A percentile compares a stretch with the other conserved stretches of the same genome.
These are phyloP conservation scores for Botryotinia convoluta DNA, from an alignment of 2,329 filamentous ascomycete species.

Conservation along the genomic window DNA sequence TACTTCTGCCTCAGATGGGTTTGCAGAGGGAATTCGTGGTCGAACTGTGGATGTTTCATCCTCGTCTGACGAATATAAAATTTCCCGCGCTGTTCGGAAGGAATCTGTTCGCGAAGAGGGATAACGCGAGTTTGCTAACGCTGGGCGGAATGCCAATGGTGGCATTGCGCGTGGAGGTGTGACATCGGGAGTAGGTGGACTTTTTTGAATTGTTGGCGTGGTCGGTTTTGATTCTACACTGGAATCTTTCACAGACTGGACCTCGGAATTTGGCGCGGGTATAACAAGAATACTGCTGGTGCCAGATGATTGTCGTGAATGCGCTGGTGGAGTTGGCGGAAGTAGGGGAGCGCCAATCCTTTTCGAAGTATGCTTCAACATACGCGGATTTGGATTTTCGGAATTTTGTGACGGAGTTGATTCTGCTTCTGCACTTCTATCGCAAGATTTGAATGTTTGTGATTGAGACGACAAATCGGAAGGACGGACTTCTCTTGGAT, in stretches of 20 bases:
- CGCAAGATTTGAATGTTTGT: slow-evolving; percentile 28
- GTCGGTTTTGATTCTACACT: slow-evolving; percentile 42
- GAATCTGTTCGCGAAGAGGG: slow-evolving; percentile 54
- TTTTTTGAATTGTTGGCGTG: slow-evolving; percentile 64
- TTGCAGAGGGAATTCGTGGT: slow-evolving; percentile 32
- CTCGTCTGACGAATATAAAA: slow-evolving; percentile 58
- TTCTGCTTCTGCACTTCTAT: slow-evolving; percentile 32
- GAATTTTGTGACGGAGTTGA: slow-evolving; percentile 32
- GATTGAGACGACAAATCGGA: slow-evolving; percentile 26
- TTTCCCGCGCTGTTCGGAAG: slow-evolving; percentile 69
- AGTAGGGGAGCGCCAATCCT: slow-evolving; percentile 37
- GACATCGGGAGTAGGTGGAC: slow-evolving; percentile 71
- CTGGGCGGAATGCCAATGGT: slow-evolving; percentile 47
- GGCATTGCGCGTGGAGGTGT: slow-evolving; percentile 62
- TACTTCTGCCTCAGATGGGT: slow-evolving; percentile 29
- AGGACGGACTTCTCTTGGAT: slow-evolving; percentile 32
- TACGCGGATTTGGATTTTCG: slow-evolving; percentile 36
- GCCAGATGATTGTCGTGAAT: slow-evolving; percentile 57
- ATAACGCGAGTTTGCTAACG: slow-evolving; percentile 46
- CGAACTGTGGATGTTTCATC: slow-evolving; percentile 47
- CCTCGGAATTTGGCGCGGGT: slow-evolving; percentile 28
- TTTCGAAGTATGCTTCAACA: slow-evolving; percentile 37
- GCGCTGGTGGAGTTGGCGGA: slow-evolving; percentile 62
- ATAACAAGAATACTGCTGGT: slow-evolving; percentile 32
- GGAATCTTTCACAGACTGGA: slow-evolving; percentile 23